phyloP scores from a whole-genome alignment of 164 flowering plant species.

The Kalanchoe fedtschenkoi region DNA sequence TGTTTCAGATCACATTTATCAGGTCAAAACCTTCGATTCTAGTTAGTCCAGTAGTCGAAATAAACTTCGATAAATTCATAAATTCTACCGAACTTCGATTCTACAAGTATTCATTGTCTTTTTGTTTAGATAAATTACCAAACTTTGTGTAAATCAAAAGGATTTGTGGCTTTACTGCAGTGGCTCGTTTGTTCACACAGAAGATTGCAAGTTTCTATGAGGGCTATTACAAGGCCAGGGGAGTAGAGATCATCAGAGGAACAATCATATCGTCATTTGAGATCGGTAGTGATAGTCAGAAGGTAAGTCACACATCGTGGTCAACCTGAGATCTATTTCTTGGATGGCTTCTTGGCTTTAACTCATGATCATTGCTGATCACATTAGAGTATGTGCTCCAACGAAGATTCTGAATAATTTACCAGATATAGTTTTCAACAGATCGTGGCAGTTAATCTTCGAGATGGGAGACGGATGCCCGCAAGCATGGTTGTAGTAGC shows the following conservation, averaged over 20 bases:
- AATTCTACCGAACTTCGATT: neutral
- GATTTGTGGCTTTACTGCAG: slow-evolving; percentile 29
- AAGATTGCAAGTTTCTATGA: slow-evolving; percentile 82
- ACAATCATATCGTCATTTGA: slow-evolving; percentile 87
- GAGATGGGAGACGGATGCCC: slow-evolving; percentile 60
- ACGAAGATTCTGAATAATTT: no score
- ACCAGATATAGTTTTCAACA: slow-evolving; percentile 16
- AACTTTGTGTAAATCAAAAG: neutral
- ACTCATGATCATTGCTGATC: no score
- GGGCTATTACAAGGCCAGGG: slow-evolving; percentile 75
- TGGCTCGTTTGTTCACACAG: slow-evolving; percentile 83
- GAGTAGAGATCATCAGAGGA: slow-evolving; percentile 81
- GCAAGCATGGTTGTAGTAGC: slow-evolving; percentile 89
- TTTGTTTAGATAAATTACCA: neutral
- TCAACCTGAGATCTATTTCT: neutral
- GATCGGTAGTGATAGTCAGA: slow-evolving; percentile 40
- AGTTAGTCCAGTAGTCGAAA: neutral
- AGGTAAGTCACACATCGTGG: slow-evolving; percentile 28
- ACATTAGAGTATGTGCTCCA: no score
- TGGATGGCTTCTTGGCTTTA: no score
- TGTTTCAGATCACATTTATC: no score
- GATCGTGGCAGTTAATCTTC: slow-evolving; percentile 73
- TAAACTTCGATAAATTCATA: neutral
- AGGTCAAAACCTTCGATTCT: neutral
- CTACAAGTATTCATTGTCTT: neutral